Percentiles rank a stretch among this genome's conserved stretches.
Conservation (phyloP, 306 rosid genomes). For the Lathyrus tuberosus region DNA sequence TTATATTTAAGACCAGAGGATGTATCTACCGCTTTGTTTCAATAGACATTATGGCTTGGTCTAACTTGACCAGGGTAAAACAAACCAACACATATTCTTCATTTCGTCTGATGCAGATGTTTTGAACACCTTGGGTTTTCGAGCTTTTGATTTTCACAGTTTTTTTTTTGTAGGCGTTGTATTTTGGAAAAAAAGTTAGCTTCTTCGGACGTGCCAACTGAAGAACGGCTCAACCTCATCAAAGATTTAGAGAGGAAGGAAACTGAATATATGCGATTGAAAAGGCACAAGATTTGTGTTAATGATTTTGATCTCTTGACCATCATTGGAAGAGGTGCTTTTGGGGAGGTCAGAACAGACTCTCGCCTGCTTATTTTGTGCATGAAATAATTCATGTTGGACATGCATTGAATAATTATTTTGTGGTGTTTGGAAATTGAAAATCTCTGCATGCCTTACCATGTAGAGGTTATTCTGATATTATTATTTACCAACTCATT, state of each 20-base stretch:
- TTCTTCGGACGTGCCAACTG: slow-evolving; percentile 89
- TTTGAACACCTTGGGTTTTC: slow-evolving; percentile 35
- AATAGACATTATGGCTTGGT: slow-evolving; percentile 11
- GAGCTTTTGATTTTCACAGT: slow-evolving; percentile 42
- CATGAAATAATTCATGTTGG: slow-evolving; percentile 37
- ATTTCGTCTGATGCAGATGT: slow-evolving; percentile 29
- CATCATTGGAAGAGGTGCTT: slow-evolving; percentile 98
- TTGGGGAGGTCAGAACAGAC: slow-evolving; percentile 82
- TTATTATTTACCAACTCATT: slow-evolving; percentile 40
- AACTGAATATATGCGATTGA: slow-evolving; percentile 94
- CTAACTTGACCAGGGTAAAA: slow-evolving; percentile 33
- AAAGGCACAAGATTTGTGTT: slow-evolving; percentile 93
- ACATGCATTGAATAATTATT: slow-evolving; percentile 28
- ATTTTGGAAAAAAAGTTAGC: slow-evolving; percentile 86
- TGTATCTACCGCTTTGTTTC: not conserved
- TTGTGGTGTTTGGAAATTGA: slow-evolving; percentile 33
- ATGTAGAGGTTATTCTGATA: slow-evolving; percentile 21
- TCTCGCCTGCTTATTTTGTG: slow-evolving; percentile 29
- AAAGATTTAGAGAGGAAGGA: slow-evolving; percentile 97
- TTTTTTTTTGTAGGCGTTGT: slow-evolving; percentile 75
- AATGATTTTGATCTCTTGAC: slow-evolving; percentile 94
- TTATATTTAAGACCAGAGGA: no score
- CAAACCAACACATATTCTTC: slow-evolving; percentile 8
- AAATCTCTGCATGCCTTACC: slow-evolving; percentile 23
- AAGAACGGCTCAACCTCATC: slow-evolving; percentile 83